These are phyloP conservation scores for Microdochium paspali DNA, from an alignment of 2,329 filamentous ascomycete genomes.

Conservation along the genomic window DNA sequence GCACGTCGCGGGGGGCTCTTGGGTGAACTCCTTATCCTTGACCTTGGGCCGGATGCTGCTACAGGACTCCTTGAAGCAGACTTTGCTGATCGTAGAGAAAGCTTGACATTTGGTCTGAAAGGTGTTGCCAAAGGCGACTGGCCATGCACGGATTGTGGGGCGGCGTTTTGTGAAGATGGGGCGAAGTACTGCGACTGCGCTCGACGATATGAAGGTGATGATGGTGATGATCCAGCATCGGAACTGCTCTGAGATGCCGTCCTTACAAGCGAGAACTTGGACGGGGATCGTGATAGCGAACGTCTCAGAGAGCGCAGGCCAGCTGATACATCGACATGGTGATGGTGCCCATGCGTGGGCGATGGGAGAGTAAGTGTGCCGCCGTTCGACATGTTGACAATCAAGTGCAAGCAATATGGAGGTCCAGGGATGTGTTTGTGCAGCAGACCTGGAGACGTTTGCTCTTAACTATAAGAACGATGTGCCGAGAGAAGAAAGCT, in stretches of 20 bases:
- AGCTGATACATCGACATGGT: conserved; percentile 67
- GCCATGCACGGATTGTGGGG: conserved; percentile 15
- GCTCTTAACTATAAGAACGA: not conserved
- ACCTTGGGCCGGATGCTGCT: conserved; percentile 34
- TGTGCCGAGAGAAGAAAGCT: no score
- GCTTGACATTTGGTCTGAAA: conserved; percentile 56
- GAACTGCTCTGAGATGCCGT: conserved; percentile 34
- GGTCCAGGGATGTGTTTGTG: not conserved
- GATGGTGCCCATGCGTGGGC: conserved; percentile 71
- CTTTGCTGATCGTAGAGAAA: conserved; percentile 55
- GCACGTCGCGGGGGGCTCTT: conserved; percentile 75
- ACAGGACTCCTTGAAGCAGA: conserved; percentile 41
- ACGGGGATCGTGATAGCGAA: conserved; percentile 88
- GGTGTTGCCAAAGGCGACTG: conserved; percentile 51
- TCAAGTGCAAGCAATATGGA: conserved; percentile 5
- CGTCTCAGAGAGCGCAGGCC: conserved; percentile 76
- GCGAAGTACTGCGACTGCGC: conserved; percentile 35
- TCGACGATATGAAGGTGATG: conserved; percentile 31
- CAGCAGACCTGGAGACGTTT: not conserved
- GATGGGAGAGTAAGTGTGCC: conserved; percentile 80
- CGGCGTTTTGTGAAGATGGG: conserved; percentile 32
- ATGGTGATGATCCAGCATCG: conserved; percentile 38
- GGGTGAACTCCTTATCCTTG: conserved; percentile 60
- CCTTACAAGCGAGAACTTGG: conserved; percentile 64
- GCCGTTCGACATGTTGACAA: conserved; percentile 50